Evolutionary conservation across 2,329 filamentous ascomycete species (phyloP).

Genomic region (Endocalyx cinctus): DNA sequence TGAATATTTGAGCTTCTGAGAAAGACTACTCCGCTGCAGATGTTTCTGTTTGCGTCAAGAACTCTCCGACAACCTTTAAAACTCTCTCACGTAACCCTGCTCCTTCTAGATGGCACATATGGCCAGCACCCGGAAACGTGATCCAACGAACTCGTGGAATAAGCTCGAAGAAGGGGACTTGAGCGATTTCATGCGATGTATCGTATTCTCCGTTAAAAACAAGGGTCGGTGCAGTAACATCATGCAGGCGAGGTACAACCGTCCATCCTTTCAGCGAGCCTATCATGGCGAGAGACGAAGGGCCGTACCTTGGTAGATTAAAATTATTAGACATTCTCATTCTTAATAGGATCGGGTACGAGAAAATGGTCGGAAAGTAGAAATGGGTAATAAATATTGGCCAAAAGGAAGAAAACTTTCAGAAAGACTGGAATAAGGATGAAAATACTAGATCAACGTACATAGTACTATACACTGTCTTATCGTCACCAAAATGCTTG

Average conservation of each 20-base stretch:
- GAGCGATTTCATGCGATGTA: conserved; percentile 19
- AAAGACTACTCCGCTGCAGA: no score
- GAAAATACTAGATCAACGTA: conserved; percentile 6
- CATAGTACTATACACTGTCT: conserved; percentile 15
- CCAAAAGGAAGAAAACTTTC: not conserved
- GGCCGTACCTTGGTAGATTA: conserved; percentile 13
- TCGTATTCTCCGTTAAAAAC: conserved; percentile 22
- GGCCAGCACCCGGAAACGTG: conserved; percentile 13
- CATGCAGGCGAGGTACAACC: conserved; percentile 12
- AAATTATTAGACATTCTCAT: conserved; percentile 1
- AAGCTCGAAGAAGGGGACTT: conserved; percentile 19
- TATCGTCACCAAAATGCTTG: conserved; percentile 10
- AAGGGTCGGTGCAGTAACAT: conserved; percentile 17
- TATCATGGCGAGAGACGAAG: conserved; percentile 9
- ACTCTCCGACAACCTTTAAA: conserved; percentile 16
- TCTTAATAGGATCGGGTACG: not conserved
- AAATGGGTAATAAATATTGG: not conserved
- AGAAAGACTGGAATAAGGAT: not conserved
- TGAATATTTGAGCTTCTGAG: no score
- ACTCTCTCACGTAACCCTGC: conserved; percentile 12
- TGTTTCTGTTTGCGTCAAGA: conserved; percentile 13
- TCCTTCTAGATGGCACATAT: conserved; percentile 20
- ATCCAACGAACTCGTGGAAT: conserved; percentile 20
- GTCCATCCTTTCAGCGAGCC: conserved; percentile 15
- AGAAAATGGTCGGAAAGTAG: not conserved